These are phyloP conservation scores for Bidens hawaiensis DNA, from an alignment of 140 eudicot species.

Conservation along the genomic window DNA sequence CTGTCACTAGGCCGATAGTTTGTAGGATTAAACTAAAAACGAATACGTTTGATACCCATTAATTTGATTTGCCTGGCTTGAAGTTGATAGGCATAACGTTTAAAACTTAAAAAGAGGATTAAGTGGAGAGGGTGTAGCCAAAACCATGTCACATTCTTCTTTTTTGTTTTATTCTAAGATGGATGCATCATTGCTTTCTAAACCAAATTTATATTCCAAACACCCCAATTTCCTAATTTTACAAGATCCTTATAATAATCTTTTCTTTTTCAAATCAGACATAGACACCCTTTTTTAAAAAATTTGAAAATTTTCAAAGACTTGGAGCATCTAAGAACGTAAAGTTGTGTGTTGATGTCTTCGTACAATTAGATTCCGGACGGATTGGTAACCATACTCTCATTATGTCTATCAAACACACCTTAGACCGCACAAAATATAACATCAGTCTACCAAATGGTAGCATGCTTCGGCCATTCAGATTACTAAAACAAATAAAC, in stretches of 20 bases:
- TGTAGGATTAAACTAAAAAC: not conserved
- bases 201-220: not conserved
- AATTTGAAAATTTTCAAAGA: conserved; percentile 2
- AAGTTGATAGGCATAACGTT: not conserved
- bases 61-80: not conserved
- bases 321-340: conserved; percentile 23
- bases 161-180: conserved; percentile 1
- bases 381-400: not conserved
- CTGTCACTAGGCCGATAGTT: no score
- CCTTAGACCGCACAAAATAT: not conserved
- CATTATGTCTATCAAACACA: conserved; percentile 6
- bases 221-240: conserved; percentile 1
- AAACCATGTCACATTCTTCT: conserved; percentile 6
- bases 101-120: not conserved
- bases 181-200: not conserved
- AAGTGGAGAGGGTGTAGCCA: not conserved
- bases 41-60: not conserved
- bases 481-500: not conserved
- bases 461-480: not conserved
- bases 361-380: conserved; percentile 12
- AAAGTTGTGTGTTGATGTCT: conserved; percentile 18
- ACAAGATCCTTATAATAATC: not conserved
- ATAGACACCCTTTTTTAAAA: conserved; percentile 12
- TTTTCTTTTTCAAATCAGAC: not conserved
- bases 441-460: not conserved